These are phyloP conservation scores for Biscogniauxia mediterranea DNA, from an alignment of 2,329 filamentous ascomycete species.

Conservation along the genomic window DNA sequence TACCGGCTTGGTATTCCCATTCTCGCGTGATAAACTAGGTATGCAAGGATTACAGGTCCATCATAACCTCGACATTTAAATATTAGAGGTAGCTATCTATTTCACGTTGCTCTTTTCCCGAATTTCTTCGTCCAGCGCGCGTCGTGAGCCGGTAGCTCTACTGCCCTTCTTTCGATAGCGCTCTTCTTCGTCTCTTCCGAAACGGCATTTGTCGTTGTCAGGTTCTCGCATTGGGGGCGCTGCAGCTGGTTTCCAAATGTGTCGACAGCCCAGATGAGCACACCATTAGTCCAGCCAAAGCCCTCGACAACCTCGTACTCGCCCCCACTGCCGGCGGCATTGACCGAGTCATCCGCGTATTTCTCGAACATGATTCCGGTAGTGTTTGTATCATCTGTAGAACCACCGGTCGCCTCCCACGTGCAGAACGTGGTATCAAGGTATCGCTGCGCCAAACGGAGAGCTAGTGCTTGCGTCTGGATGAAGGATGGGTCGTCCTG, in stretches of 20 bases:
- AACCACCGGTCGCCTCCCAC: slow-evolving; percentile 65
- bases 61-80: too few species aligned
- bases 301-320: slow-evolving; percentile 70
- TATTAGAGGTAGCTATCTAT: neutral
- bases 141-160: slow-evolving; percentile 47
- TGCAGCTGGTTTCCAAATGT: slow-evolving; percentile 55
- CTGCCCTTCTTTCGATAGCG: slow-evolving; percentile 35
- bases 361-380: slow-evolving; percentile 69
- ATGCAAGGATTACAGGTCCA: too few species aligned
- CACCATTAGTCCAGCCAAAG: slow-evolving; percentile 70
- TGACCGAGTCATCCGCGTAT: slow-evolving; percentile 59
- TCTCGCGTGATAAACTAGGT: too few species aligned
- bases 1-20: too few species aligned
- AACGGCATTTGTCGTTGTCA: slow-evolving; percentile 40
- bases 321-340: slow-evolving; percentile 61
- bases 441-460: slow-evolving; percentile 62
- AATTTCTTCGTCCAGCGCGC: slow-evolving; percentile 49
- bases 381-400: slow-evolving; percentile 44
- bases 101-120: slow-evolving; percentile 22
- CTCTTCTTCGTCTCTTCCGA: slow-evolving; percentile 30
- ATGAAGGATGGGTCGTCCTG: slow-evolving; percentile 52
- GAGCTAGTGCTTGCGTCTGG: slow-evolving; percentile 53
- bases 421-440: slow-evolving; percentile 68
- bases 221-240: slow-evolving; percentile 55
- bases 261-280: slow-evolving; percentile 65